These are phyloP conservation scores for Hordeum marinum DNA, from an alignment of 176 grass and related monocot genomes.

Conservation along the genomic window DNA sequence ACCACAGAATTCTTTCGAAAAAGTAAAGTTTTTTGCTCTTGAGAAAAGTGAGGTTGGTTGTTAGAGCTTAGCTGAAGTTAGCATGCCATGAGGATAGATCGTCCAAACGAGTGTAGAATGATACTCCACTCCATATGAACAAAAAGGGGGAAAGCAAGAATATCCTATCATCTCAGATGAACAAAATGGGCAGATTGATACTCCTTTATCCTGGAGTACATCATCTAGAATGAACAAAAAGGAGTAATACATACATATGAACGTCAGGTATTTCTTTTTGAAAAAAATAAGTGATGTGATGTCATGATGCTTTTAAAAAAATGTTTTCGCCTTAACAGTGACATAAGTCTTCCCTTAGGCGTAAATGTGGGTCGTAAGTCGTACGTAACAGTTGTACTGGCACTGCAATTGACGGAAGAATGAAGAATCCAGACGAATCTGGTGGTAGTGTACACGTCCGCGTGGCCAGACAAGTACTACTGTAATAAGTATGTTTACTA, in stretches of 20 bases:
- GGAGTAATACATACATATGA: background rate
- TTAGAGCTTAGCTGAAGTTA: conserved; percentile 12
- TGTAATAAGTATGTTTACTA: background rate
- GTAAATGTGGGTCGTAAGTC: background rate
- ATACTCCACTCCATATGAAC: background rate
- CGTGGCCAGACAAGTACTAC: background rate
- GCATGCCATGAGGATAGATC: background rate
- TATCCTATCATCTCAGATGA: background rate
- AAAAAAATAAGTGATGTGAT: background rate
- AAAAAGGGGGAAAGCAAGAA: conserved; percentile 2
- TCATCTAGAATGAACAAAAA: background rate
- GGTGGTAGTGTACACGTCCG: background rate
- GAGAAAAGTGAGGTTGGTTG: background rate
- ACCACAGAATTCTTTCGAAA: background rate
- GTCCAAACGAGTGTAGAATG: background rate
- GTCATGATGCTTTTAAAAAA: background rate
- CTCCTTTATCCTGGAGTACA: no score
- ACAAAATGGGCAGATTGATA: no score
- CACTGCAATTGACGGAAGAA: background rate
- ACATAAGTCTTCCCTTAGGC: background rate
- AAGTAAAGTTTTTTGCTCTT: background rate
- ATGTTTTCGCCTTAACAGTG: background rate
- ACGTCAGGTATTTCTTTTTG: background rate
- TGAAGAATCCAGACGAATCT: background rate
- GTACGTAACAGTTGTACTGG: background rate